Evolutionary conservation across 2,329 filamentous ascomycete species (phyloP).

Genomic region (Colletotrichum sp.): DNA sequence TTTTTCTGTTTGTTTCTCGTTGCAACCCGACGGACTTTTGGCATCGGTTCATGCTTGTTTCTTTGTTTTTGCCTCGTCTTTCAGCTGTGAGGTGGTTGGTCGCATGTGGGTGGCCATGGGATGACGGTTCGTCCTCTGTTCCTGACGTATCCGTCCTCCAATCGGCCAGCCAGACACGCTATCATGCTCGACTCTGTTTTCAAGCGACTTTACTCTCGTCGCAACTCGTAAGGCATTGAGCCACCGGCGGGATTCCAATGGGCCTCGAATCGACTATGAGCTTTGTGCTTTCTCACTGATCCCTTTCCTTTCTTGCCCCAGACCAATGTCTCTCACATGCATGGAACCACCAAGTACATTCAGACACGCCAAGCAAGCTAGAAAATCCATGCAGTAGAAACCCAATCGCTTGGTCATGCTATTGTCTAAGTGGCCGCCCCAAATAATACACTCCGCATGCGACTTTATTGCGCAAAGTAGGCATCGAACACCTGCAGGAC

Average conservation of each 20-base stretch:
- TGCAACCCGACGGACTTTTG: background rate
- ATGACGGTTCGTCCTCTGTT: background rate
- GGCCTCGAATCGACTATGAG: background rate
- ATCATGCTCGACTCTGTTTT: accelerated
- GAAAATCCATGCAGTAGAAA: background rate
- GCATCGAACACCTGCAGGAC: slow-evolving; percentile 2
- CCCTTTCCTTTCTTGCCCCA: accelerated
- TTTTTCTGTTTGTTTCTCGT: background rate
- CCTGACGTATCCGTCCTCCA: background rate
- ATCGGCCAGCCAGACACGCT: background rate
- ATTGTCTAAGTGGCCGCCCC: background rate
- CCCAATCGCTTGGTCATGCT: background rate
- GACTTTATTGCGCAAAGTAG: background rate
- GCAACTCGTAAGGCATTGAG: background rate
- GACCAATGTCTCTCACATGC: background rate
- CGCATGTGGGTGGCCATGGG: background rate
- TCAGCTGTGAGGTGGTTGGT: background rate
- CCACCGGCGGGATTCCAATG: background rate
- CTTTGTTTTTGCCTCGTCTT: background rate
- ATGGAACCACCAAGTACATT: background rate
- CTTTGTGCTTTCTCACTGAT: background rate
- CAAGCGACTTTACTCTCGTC: background rate
- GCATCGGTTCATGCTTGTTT: background rate
- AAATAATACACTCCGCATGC: background rate
- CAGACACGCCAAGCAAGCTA: background rate